Conservation (phyloP, 345 rosid species). For the Sonneratia alba region DNA sequence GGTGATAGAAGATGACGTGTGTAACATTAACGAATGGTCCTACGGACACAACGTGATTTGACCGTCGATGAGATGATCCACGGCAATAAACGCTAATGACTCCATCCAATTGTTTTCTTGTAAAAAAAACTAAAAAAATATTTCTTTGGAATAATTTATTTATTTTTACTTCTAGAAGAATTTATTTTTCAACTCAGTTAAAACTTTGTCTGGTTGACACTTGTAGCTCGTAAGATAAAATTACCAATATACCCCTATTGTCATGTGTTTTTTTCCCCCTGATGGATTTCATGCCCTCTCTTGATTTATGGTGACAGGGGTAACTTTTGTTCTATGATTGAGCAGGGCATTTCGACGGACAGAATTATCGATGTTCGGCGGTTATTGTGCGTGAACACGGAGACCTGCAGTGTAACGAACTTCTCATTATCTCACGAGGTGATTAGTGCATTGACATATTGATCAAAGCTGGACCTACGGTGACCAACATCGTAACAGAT, state of each 20-base stretch:
- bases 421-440: slow-evolving; percentile 87
- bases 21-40: background rate
- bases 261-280: background rate
- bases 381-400: slow-evolving; percentile 59
- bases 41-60: background rate
- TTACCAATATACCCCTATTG: background rate
- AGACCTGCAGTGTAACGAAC: slow-evolving; percentile 67
- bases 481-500: too few species aligned
- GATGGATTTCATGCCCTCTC: background rate
- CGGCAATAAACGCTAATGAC: background rate
- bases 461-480: background rate
- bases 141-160: too few species aligned
- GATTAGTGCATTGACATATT: background rate
- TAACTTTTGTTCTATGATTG: background rate
- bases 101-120: background rate
- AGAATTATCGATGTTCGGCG: slow-evolving; percentile 83
- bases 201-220: background rate
- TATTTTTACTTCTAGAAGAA: too few species aligned
- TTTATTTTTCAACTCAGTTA: background rate
- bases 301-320: background rate
- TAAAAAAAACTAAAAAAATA: background rate
- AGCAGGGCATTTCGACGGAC: slow-evolving; percentile 98
- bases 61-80: background rate
- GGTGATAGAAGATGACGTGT: background rate
- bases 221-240: background rate